Conservation (phyloP, 352 stramenopile species). For the Phytopythium montanum region DNA sequence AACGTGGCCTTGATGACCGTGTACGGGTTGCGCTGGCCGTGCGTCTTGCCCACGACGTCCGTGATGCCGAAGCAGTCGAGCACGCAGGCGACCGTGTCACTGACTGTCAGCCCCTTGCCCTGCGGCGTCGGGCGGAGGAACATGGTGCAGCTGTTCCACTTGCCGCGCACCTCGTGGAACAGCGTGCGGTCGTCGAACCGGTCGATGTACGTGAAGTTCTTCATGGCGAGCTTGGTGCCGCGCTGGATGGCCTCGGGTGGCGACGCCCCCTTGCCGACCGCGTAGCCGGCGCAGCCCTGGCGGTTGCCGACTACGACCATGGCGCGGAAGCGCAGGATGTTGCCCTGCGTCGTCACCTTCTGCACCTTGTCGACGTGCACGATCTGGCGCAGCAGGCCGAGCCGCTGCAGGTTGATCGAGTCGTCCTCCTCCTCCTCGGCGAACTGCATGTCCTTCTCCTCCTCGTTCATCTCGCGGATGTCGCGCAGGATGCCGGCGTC, state of each 20-base stretch:
- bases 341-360: conserved; percentile 90
- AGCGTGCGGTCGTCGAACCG: conserved; percentile 91
- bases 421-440: conserved; percentile 55
- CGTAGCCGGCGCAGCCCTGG: conserved; percentile 91
- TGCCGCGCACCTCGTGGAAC: conserved; percentile 91
- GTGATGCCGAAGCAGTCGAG: conserved; percentile 92
- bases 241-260: conserved; percentile 87
- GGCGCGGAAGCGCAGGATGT: conserved; percentile 91
- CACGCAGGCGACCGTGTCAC: conserved; percentile 78
- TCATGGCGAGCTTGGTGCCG: conserved; percentile 88
- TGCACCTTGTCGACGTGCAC: conserved; percentile 83
- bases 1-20: conserved; percentile 95
- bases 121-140: conserved; percentile 77
- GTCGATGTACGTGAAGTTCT: conserved; percentile 95
- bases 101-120: conserved; percentile 73
- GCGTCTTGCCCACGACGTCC: conserved; percentile 90
- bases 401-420: conserved; percentile 59
- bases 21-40: conserved; percentile 93
- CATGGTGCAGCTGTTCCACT: conserved; percentile 95
- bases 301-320: conserved; percentile 94
- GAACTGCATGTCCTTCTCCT: conserved; percentile 72
- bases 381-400: conserved; percentile 76
- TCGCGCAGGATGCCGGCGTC: conserved; percentile 58
- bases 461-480: conserved; percentile 64
- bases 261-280: conserved; percentile 89